These are phyloP conservation scores for Paramyrothecium roridum DNA, from an alignment of 2,329 filamentous ascomycete species.

Conservation along the genomic window DNA sequence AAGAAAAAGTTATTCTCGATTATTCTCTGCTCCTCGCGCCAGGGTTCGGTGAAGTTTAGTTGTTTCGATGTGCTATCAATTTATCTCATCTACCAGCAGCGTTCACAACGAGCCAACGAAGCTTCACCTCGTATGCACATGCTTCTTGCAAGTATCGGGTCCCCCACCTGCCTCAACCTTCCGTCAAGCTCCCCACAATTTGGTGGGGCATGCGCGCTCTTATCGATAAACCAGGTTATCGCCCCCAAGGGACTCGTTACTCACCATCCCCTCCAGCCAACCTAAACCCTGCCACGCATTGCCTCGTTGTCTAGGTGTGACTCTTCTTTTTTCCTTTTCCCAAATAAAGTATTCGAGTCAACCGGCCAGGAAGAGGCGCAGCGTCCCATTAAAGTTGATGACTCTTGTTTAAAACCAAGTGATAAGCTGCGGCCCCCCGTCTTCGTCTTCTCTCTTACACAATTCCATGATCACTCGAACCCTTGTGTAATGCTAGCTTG, in stretches of 20 bases:
- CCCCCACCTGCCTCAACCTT: too few relatives aligned
- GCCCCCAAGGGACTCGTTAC: neutral
- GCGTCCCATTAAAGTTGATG: slow-evolving; percentile 2
- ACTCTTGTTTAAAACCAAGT: neutral
- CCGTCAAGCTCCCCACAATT: neutral
- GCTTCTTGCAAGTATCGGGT: too few relatives aligned
- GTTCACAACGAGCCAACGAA: too few relatives aligned
- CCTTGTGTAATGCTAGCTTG: slow-evolving; percentile 11
- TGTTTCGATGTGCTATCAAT: too few relatives aligned
- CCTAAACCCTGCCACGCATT: slow-evolving; percentile 3
- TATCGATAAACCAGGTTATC: neutral
- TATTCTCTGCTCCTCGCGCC: too few relatives aligned
- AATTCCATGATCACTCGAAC: slow-evolving; percentile 25
- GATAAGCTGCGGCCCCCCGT: neutral
- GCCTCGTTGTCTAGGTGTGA: slow-evolving; percentile 15
- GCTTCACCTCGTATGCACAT: too few relatives aligned
- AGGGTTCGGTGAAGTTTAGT: too few relatives aligned
- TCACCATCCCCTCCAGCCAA: slow-evolving; percentile 4
- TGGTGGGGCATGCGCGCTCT: neutral
- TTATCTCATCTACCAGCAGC: too few relatives aligned
- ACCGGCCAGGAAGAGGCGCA: slow-evolving; percentile 16
- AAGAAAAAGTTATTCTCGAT: too few relatives aligned
- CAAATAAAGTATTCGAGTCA: slow-evolving; percentile 12
- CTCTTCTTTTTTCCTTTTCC: slow-evolving; percentile 16
- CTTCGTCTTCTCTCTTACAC: neutral